A percentile compares a stretch with the other conserved stretches of the same genome.
These are phyloP conservation scores for Melastoma candidum DNA, from an alignment of 441 rosid genomes.

Conservation along the genomic window DNA sequence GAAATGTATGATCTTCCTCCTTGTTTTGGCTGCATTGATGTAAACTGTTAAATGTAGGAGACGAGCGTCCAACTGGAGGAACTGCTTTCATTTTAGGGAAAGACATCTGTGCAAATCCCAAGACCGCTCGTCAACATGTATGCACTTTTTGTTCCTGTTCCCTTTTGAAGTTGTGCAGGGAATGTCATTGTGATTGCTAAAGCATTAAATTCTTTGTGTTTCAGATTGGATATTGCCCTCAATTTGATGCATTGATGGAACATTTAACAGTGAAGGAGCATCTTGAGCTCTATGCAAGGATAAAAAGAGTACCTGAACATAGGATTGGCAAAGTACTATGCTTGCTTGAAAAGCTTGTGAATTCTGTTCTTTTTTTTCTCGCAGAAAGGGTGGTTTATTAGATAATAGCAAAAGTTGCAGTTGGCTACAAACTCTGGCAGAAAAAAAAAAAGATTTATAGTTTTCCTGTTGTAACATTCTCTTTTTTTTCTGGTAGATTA, in stretches of 20 bases:
- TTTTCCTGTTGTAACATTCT: no score
- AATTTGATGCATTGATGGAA: conserved; percentile 90
- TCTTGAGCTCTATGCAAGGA: conserved; percentile 98
- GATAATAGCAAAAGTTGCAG: no score
- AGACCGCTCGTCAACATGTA: conserved; percentile 85
- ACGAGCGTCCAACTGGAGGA: conserved; percentile 92
- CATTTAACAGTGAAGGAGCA: conserved; percentile 86
- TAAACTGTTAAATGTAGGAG: conserved; percentile 44
- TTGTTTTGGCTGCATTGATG: conserved; percentile 1
- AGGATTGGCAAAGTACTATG: conserved; percentile 54
- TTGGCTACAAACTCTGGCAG: no score
- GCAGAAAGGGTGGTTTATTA: no score
- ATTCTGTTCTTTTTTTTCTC: no score
- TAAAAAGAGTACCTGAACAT: conserved; percentile 79
- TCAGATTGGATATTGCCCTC: conserved; percentile 99
- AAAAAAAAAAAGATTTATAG: no score
- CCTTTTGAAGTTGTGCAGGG: conserved; percentile 1
- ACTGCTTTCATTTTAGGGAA: conserved; percentile 89
- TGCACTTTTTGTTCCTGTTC: conserved; percentile 17
- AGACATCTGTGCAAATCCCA: conserved; percentile 73
- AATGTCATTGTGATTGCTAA: not conserved
- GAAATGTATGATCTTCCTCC: no score
- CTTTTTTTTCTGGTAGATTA: no score
- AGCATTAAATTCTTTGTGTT: conserved; percentile 13
- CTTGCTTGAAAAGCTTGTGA: conserved; percentile 2